Conservation (phyloP, 345 rosid genomes). For the Camelina laxa region DNA sequence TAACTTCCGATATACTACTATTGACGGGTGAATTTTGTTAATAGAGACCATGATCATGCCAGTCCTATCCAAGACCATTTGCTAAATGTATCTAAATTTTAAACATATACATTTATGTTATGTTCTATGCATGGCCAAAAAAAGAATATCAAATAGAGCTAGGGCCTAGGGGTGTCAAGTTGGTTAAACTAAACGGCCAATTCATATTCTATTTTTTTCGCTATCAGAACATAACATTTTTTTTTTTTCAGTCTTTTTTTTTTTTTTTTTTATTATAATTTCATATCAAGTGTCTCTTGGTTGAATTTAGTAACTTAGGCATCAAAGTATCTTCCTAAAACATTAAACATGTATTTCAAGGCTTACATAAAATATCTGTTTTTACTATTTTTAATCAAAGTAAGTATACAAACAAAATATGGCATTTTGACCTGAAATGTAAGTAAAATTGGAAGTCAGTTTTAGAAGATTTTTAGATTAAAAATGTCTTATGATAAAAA, state of each 20-base stretch:
- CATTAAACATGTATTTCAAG: neutral
- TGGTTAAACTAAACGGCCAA: no score
- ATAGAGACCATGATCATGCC: neutral
- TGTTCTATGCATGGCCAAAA: no score
- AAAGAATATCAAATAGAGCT: no score
- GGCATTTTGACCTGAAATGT: neutral
- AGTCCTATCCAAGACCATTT: neutral
- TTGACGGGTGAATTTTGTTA: neutral
- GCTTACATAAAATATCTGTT: neutral
- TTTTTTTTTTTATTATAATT: no score
- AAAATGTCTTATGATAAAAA: no score
- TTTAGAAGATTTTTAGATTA: neutral
- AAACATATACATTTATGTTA: no score
- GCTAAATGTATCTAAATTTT: no score
- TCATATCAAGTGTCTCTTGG: neutral
- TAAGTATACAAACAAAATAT: no score
- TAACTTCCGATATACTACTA: neutral
- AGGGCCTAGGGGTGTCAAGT: no score
- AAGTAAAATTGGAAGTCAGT: neutral
- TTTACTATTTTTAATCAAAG: no score
- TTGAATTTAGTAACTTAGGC: neutral
- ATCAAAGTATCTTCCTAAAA: neutral
- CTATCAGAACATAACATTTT: neutral
- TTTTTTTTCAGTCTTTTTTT: neutral
- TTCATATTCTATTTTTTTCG: no score